Evolutionary conservation across 805 yeast genomes (phyloP).

Genomic region (Metahyphopichia silvanorum): DNA sequence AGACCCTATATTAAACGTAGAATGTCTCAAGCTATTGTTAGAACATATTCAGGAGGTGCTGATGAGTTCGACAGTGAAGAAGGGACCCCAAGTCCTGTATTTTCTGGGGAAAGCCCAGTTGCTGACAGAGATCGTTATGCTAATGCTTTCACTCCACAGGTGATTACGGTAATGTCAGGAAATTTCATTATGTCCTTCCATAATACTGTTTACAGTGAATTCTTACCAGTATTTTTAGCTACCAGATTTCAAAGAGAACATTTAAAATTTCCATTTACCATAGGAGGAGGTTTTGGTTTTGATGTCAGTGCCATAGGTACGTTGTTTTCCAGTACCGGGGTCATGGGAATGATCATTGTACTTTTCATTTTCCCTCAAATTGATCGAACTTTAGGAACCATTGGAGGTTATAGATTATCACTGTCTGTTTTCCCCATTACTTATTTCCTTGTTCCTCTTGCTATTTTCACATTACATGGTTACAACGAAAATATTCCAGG

Average conservation of each 20-base stretch:
- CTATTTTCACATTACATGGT: constrained; percentile 27
- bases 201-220: constrained; percentile 29
- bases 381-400: constrained; percentile 29
- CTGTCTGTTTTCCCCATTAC: constrained; percentile 29
- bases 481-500: constrained; percentile 22
- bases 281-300: constrained; percentile 36
- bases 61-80: constrained; percentile 3
- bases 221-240: constrained; percentile 36
- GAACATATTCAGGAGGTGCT: constrained; percentile 12
- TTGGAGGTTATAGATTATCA: constrained; percentile 28
- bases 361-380: constrained; percentile 29
- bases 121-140: constrained; percentile 4
- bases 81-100: background rate
- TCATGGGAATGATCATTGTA: constrained; percentile 31
- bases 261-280: constrained; percentile 30
- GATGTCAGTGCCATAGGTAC: constrained; percentile 31
- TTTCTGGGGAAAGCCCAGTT: background rate
- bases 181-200: constrained; percentile 34
- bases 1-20: constrained; percentile 11
- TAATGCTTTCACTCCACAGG: constrained; percentile 27
- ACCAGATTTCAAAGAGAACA: constrained; percentile 21
- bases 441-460: constrained; percentile 26
- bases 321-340: constrained; percentile 33
- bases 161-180: constrained; percentile 27
- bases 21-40: constrained; percentile 17